Conservation (phyloP, 768 basidiomycete genomes). For the Clitopilus hobsonii region DNA sequence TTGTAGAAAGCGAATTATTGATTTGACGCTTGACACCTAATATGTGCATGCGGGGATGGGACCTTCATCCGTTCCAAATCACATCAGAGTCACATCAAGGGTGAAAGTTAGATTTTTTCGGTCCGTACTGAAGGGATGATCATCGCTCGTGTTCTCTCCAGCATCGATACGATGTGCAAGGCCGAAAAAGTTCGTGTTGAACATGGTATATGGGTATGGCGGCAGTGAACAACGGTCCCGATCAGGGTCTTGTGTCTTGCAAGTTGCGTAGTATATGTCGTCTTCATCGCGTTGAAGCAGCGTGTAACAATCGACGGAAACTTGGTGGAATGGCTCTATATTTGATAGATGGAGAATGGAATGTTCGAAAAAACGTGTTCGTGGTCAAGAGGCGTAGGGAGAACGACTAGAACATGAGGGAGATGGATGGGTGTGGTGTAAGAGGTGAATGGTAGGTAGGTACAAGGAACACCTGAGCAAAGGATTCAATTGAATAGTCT, state of each 20-base stretch:
- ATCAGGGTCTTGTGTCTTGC: no score
- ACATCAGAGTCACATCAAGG: constrained; percentile 1
- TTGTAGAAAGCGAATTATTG: no score
- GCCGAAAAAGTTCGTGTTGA: not conserved
- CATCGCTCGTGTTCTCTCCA: not conserved
- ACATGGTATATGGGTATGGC: no score
- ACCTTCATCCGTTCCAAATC: no score
- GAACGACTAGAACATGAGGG: not conserved
- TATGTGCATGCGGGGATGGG: not conserved
- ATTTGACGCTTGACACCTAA: no score
- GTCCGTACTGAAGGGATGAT: not conserved
- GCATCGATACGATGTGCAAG: not conserved
- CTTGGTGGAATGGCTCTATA: no score
- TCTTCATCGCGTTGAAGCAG: not conserved
- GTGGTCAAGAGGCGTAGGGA: not conserved
- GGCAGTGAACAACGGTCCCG: no score
- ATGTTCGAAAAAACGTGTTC: not conserved
- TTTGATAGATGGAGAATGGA: no score
- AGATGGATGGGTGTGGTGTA: not conserved
- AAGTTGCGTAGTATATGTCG: not conserved
- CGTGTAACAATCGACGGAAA: not conserved
- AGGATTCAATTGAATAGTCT: no score
- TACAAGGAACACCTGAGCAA: no score
- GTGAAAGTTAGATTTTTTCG: not conserved
- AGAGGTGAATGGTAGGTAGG: not conserved